phyloP scores from a whole-genome alignment of 371 early-diverging fungal species.

The Gilbertella persicaria region DNA sequence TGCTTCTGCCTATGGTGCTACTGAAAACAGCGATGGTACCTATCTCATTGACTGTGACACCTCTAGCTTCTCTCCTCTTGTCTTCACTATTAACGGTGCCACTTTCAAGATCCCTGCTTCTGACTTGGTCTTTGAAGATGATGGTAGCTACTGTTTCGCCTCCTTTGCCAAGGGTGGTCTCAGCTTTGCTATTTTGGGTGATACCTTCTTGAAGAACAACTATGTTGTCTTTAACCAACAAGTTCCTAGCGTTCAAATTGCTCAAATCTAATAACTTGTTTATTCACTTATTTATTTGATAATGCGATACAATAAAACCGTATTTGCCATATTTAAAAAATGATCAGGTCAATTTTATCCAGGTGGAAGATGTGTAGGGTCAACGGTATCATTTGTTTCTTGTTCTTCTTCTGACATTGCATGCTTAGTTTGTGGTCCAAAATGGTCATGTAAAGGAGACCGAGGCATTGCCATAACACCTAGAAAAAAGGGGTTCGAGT shows the following conservation, averaged over 20 bases:
- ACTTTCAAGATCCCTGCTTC: constrained; percentile 15
- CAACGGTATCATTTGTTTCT: constrained; percentile 56
- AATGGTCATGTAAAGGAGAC: constrained; percentile 70
- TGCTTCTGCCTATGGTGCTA: constrained; percentile 17
- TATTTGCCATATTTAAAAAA: too few relatives aligned
- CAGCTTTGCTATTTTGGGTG: too few relatives aligned
- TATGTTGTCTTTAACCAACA: constrained; percentile 36
- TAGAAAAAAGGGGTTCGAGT: constrained; percentile 9
- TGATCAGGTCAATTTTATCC: too few relatives aligned
- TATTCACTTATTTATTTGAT: too few relatives aligned
- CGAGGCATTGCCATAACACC: constrained; percentile 94
- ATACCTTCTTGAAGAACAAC: too few relatives aligned
- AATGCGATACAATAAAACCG: too few relatives aligned
- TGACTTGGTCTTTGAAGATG: constrained; percentile 13
- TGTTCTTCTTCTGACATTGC: constrained; percentile 35
- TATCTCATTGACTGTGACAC: constrained; percentile 20
- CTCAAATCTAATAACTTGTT: too few relatives aligned
- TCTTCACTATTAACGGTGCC: constrained; percentile 11
- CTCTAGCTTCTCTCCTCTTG: constrained; percentile 15
- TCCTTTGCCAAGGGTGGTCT: too few relatives aligned
- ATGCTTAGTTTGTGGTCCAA: constrained; percentile 57
- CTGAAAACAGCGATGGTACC: constrained; percentile 23
- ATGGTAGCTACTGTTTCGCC: constrained; percentile 12
- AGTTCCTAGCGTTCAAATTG: constrained; percentile 19
- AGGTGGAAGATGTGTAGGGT: constrained; percentile 87